These are phyloP conservation scores for Candida suzukii DNA, from an alignment of 805 yeast species.

Conservation along the genomic window DNA sequence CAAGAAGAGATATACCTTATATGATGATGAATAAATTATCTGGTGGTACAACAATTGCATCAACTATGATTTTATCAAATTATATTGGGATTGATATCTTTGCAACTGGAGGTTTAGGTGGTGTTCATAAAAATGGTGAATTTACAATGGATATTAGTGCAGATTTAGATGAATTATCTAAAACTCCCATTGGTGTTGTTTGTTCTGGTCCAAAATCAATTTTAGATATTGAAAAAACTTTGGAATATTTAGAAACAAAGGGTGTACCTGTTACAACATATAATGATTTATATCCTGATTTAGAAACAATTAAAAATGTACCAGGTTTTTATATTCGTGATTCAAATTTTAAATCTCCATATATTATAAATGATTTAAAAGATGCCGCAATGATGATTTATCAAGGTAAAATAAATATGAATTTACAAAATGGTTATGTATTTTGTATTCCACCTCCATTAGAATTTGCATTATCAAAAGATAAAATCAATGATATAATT, in stretches of 20 bases:
- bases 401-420: conserved; percentile 37
- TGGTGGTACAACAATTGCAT: conserved; percentile 90
- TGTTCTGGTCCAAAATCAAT: conserved; percentile 91
- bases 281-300: conserved; percentile 26
- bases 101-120: conserved; percentile 93
- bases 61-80: conserved; percentile 77
- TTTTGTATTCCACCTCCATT: conserved; percentile 81
- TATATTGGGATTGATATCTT: conserved; percentile 75
- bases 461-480: conserved; percentile 49
- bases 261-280: conserved; percentile 79
- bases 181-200: conserved; percentile 83
- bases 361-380: conserved; percentile 40
- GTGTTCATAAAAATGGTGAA: conserved; percentile 79
- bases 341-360: conserved; percentile 70
- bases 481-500: conserved; percentile 48
- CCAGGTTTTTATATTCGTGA: conserved; percentile 83
- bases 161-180: conserved; percentile 76
- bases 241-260: conserved; percentile 85
- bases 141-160: conserved; percentile 76
- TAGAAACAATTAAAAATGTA: too few species aligned
- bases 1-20: conserved; percentile 73
- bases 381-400: conserved; percentile 61
- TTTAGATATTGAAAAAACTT: conserved; percentile 69
- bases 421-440: conserved; percentile 58
- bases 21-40: conserved; percentile 54